These are phyloP conservation scores for Funneliformis mosseae DNA, from an alignment of 192 early-diverging fungal genomes.

Conservation along the genomic window DNA sequence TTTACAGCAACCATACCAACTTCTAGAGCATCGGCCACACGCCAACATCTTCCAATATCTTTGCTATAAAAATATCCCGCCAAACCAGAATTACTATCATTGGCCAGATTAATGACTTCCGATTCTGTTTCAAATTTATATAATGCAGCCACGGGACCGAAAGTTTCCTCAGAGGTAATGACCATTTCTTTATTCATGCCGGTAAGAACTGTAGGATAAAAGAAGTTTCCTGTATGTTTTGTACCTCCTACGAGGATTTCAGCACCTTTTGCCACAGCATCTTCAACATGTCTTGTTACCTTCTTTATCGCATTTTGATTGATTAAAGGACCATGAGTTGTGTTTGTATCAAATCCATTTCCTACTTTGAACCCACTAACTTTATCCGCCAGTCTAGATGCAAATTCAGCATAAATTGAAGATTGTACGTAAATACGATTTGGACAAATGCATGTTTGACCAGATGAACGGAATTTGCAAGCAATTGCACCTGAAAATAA, in stretches of 20 bases:
- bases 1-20: conserved; percentile 94
- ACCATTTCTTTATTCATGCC: conserved; percentile 69
- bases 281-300: conserved; percentile 66
- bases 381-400: conserved; percentile 54
- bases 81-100: conserved; percentile 73
- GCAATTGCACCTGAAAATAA: conserved; percentile 51
- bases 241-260: conserved; percentile 69
- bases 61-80: conserved; percentile 85
- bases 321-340: conserved; percentile 83
- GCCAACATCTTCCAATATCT: conserved; percentile 73
- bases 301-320: conserved; percentile 68
- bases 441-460: conserved; percentile 81
- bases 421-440: conserved; percentile 79
- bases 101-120: conserved; percentile 76
- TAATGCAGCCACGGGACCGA: conserved; percentile 87
- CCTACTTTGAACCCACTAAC: conserved; percentile 69
- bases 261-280: conserved; percentile 75
- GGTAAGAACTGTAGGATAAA: conserved; percentile 78
- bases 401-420: conserved; percentile 65
- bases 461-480: conserved; percentile 72
- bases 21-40: conserved; percentile 79
- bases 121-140: conserved; percentile 78
- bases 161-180: conserved; percentile 80
- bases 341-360: conserved; percentile 65
- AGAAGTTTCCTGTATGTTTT: conserved; percentile 66